Evolutionary conservation across 495 filamentous ascomycete genomes (phyloP).

Genomic region (Chaetomium tenue): DNA sequence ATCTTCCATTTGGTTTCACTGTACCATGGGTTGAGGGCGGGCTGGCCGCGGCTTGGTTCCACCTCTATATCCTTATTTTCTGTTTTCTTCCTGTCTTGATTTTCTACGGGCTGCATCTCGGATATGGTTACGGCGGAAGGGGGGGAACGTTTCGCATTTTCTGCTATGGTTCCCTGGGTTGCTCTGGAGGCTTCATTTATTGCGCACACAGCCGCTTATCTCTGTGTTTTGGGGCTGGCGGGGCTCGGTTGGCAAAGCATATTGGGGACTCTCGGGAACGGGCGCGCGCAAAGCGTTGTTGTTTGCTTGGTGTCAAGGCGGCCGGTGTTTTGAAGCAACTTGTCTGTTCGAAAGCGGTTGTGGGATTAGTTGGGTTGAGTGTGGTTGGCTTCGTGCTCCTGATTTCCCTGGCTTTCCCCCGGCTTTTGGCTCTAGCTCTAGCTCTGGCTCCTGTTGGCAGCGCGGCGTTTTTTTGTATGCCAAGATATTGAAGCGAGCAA

Average conservation of each 20-base stretch:
- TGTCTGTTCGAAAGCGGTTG: conserved; percentile 2
- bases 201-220: conserved; percentile 12
- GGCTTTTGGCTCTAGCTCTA: background rate
- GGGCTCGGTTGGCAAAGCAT: conserved; percentile 30
- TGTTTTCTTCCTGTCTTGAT: conserved; percentile 20
- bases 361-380: conserved; percentile 2
- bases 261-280: conserved; percentile 25
- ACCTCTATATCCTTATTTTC: conserved; percentile 24
- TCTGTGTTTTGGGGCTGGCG: conserved; percentile 26
- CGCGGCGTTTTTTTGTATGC: conserved; percentile 27
- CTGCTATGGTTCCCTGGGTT: conserved; percentile 20
- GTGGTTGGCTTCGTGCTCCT: background rate
- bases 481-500: conserved; percentile 25
- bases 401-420: background rate
- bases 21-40: conserved; percentile 33
- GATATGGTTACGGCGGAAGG: conserved; percentile 26
- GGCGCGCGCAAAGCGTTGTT: conserved; percentile 24
- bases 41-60: conserved; percentile 21
- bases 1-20: conserved; percentile 23
- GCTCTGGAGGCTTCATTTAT: conserved; percentile 19
- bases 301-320: conserved; percentile 11
- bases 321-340: conserved; percentile 13
- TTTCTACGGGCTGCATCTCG: conserved; percentile 33
- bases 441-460: conserved; percentile 4
- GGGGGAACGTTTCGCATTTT: conserved; percentile 16